Percentiles rank a stretch among this genome's conserved stretches.
These are phyloP conservation scores for Leucaena leucocephala DNA, from an alignment of 306 rosid species.

Conservation along the genomic window DNA sequence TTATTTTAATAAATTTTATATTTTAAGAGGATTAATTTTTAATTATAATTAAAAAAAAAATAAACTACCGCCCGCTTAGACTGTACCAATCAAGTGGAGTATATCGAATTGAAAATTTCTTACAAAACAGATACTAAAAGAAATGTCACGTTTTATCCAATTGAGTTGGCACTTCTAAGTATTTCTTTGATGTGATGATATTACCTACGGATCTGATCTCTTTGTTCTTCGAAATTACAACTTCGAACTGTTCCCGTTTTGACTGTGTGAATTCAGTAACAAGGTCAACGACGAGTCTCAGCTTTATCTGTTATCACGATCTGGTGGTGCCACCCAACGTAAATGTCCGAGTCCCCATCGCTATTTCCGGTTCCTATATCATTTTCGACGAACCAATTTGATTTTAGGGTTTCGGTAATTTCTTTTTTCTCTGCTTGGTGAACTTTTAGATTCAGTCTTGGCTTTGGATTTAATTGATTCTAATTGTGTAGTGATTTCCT, in stretches of 20 bases:
- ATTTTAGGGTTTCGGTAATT: slow-evolving; percentile 4
- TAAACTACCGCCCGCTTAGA: too few relatives aligned
- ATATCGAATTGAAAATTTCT: too few relatives aligned
- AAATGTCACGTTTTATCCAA: too few relatives aligned
- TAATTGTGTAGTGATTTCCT: neutral
- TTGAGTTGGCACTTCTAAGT: too few relatives aligned
- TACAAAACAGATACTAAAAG: neutral
- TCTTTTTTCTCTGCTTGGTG: neutral
- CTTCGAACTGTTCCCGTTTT: neutral
- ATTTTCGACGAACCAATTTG: slow-evolving; percentile 1
- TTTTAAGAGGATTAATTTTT: too few relatives aligned
- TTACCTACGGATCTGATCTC: neutral
- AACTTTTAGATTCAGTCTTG: neutral
- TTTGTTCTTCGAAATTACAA: neutral
- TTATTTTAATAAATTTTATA: too few relatives aligned
- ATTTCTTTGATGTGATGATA: neutral
- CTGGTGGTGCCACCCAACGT: neutral
- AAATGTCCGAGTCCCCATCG: neutral
- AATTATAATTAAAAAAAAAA: too few relatives aligned
- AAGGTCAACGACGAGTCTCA: slow-evolving; percentile 16
- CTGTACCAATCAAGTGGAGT: too few relatives aligned
- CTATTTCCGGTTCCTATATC: neutral
- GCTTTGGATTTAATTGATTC: slow-evolving; percentile 1
- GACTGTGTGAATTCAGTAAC: slow-evolving; percentile 7
- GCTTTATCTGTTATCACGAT: neutral